A percentile compares a stretch with the other conserved stretches of the same genome.
Evolutionary conservation across 805 yeast species (phyloP).

Genomic region (Kodamaea sagamina): DNA sequence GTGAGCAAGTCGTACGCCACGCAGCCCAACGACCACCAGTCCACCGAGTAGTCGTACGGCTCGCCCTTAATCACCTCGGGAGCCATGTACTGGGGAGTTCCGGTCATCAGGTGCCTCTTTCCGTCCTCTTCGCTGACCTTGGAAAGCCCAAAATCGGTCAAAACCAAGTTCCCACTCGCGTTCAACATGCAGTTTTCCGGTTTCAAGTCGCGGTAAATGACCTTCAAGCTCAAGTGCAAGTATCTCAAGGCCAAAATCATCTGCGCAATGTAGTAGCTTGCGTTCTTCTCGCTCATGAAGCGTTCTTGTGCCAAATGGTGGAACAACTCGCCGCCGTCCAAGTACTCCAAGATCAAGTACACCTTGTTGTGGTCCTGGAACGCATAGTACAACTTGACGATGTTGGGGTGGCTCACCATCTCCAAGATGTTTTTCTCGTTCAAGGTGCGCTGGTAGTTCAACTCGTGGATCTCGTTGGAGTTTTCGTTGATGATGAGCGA

Average conservation of each 20-base stretch:
- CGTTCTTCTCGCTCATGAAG: constrained; percentile 35
- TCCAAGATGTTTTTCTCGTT: constrained; percentile 45
- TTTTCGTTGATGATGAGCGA: constrained; percentile 35
- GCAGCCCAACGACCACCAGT: constrained; percentile 52
- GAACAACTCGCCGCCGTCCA: constrained; percentile 49
- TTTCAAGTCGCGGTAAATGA: constrained; percentile 45
- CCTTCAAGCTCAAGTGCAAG: constrained; percentile 38
- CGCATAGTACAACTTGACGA: constrained; percentile 46
- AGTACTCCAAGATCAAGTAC: constrained; percentile 44
- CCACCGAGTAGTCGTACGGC: constrained; percentile 43
- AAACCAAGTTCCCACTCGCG: constrained; percentile 41
- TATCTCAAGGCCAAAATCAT: constrained; percentile 42
- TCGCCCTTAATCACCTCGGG: constrained; percentile 47
- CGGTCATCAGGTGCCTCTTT: constrained; percentile 37
- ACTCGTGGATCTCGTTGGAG: constrained; percentile 33
- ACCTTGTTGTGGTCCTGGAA: constrained; percentile 47
- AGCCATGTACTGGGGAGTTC: constrained; percentile 51
- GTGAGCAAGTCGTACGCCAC: constrained; percentile 46
- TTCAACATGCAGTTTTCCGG: constrained; percentile 50
- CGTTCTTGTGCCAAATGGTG: constrained; percentile 37
- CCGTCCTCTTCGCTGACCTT: constrained; percentile 31
- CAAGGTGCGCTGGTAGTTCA: constrained; percentile 39
- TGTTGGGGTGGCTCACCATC: constrained; percentile 45
- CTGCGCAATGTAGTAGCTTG: constrained; percentile 45
- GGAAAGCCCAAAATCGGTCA: constrained; percentile 47